phyloP scores from a whole-genome alignment of 2,329 filamentous ascomycete genomes.

The Neurospora crassa region DNA sequence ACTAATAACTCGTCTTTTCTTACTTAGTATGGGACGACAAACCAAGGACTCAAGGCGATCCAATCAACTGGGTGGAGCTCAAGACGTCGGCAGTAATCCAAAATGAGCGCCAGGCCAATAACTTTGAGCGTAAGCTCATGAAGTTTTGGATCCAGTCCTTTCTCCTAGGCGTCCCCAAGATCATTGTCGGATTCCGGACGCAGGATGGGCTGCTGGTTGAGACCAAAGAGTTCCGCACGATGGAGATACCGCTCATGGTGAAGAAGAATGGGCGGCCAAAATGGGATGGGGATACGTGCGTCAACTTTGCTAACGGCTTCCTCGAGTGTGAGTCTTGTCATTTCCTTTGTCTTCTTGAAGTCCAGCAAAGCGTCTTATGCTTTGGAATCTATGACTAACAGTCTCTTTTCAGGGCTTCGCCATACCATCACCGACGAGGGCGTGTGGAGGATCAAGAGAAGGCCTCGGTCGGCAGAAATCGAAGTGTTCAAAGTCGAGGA shows the following conservation, averaged over 20 bases:
- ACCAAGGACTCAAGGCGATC: slow-evolving; percentile 51
- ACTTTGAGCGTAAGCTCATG: slow-evolving; percentile 82
- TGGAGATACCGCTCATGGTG: slow-evolving; percentile 66
- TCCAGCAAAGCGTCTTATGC: not conserved
- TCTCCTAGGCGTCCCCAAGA: slow-evolving; percentile 81
- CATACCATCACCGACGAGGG: slow-evolving; percentile 58
- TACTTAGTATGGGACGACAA: slow-evolving; percentile 71
- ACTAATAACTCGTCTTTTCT: not conserved
- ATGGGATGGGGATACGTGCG: slow-evolving; percentile 91
- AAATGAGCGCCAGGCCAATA: slow-evolving; percentile 56
- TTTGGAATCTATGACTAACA: not conserved
- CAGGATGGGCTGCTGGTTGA: slow-evolving; percentile 59
- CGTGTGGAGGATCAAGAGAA: slow-evolving; percentile 70
- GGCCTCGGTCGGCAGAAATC: slow-evolving; percentile 52
- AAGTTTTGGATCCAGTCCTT: slow-evolving; percentile 98
- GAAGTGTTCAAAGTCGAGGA: slow-evolving; percentile 68
- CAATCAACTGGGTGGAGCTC: slow-evolving; percentile 87
- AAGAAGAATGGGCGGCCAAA: slow-evolving; percentile 52
- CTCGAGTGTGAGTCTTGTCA: slow-evolving; percentile 56
- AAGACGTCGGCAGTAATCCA: slow-evolving; percentile 76
- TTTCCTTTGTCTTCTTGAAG: not conserved
- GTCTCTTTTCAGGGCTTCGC: slow-evolving; percentile 43
- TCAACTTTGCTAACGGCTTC: slow-evolving; percentile 77
- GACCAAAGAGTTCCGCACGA: slow-evolving; percentile 72
- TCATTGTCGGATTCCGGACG: slow-evolving; percentile 81